A percentile compares a stretch with the other conserved stretches of the same genome.
Conservation (phyloP, 139 green algal genomes). For the Chlorella ohadii region DNA sequence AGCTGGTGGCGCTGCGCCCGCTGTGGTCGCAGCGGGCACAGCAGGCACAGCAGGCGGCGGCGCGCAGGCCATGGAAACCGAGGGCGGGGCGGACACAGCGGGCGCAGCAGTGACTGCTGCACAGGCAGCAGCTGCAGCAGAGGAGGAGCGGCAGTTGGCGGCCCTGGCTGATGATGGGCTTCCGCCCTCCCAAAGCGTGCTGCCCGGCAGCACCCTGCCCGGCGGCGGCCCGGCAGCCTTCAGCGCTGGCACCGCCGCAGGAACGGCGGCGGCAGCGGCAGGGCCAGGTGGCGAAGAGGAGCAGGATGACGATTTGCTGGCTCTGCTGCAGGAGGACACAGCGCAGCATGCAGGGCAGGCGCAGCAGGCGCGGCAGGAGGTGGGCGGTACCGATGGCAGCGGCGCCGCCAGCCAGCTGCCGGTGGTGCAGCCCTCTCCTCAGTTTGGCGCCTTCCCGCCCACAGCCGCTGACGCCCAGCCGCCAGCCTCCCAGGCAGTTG, state of each 20-base stretch:
- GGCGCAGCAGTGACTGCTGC: not conserved
- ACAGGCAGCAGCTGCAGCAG: not conserved
- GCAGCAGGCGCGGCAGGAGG: not conserved
- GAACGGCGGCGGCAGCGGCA: not conserved
- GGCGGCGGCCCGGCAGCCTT: not conserved
- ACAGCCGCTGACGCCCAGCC: not conserved
- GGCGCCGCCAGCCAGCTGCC: too few species aligned
- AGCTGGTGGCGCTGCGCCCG: too few species aligned
- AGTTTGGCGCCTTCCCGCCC: not conserved
- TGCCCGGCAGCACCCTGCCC: not conserved
- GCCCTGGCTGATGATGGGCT: slow-evolving; percentile 8
- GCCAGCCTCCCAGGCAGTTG: too few species aligned
- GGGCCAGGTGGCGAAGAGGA: slow-evolving; percentile 10
- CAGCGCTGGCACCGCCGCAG: not conserved
- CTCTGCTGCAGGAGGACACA: slow-evolving; percentile 19
- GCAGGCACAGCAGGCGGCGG: not conserved
- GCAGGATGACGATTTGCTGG: not conserved
- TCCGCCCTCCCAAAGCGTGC: not conserved
- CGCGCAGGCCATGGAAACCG: not conserved
- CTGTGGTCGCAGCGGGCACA: not conserved
- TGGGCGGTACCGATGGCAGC: not conserved
- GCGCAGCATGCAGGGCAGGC: not conserved
- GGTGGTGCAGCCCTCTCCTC: not conserved
- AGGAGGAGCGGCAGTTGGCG: slow-evolving; percentile 32
- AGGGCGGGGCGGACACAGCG: not conserved